phyloP scores from a whole-genome alignment of 768 basidiomycete genomes.

The Pisolithus orientalis region DNA sequence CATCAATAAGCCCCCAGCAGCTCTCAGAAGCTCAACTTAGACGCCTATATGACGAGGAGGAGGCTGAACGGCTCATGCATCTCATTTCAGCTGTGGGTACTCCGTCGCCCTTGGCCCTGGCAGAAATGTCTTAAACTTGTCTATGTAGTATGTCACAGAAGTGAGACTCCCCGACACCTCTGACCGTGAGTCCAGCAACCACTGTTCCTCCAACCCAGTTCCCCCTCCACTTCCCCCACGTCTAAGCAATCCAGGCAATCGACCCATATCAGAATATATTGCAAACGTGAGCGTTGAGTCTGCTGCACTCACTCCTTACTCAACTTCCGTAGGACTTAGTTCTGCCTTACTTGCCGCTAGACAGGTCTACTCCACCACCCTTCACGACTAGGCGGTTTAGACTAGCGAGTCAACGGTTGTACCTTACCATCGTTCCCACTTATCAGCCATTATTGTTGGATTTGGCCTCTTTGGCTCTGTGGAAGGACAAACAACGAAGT shows the following conservation, averaged over 20 bases:
- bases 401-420: conserved; percentile 47
- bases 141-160: conserved; percentile 52
- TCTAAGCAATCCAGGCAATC: conserved; percentile 8
- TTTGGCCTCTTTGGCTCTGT: conserved; percentile 43
- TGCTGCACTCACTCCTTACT: not conserved
- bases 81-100: conserved; percentile 56
- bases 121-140: not conserved
- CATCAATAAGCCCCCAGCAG: conserved; percentile 17
- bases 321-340: conserved; percentile 30
- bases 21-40: conserved; percentile 50
- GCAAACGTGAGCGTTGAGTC: conserved; percentile 17
- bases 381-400: conserved; percentile 53
- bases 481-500: conserved; percentile 47
- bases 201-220: conserved; percentile 1
- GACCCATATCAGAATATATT: conserved; percentile 22
- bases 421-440: conserved; percentile 43
- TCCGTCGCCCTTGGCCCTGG: not conserved
- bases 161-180: conserved; percentile 30
- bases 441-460: conserved; percentile 41
- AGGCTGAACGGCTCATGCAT: conserved; percentile 52
- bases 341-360: conserved; percentile 41
- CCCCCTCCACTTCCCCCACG: conserved; percentile 4
- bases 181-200: conserved; percentile 9
- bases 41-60: conserved; percentile 56
- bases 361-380: conserved; percentile 31